A percentile compares a stretch with the other conserved stretches of the same genome.
These are phyloP conservation scores for Syzygium jambos DNA, from an alignment of 345 rosid species.

Conservation along the genomic window DNA sequence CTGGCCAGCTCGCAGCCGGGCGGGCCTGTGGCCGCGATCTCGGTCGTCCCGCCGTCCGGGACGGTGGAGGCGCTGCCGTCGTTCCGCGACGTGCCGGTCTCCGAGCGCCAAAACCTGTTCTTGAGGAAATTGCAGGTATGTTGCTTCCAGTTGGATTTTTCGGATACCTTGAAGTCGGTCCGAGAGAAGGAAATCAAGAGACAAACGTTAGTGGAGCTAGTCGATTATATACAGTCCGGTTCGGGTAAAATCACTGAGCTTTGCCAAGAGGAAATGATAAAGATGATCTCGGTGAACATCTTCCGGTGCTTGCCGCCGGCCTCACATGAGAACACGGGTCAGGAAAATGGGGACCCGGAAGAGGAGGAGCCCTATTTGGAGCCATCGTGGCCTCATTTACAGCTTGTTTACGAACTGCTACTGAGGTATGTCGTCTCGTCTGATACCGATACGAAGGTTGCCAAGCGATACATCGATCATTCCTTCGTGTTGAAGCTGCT, in stretches of 20 bases:
- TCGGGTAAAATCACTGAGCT: conserved; percentile 33
- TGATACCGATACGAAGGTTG: conserved; percentile 42
- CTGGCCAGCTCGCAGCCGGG: neutral
- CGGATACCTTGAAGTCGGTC: conserved; percentile 10
- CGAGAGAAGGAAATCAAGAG: conserved; percentile 48
- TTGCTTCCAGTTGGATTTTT: conserved; percentile 37
- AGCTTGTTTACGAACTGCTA: conserved; percentile 39
- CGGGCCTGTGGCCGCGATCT: neutral
- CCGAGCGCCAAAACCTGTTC: conserved; percentile 32
- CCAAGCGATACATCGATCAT: conserved; percentile 46
- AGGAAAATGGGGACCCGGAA: conserved; percentile 35
- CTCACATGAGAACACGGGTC: conserved; percentile 41
- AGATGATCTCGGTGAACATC: conserved; percentile 36
- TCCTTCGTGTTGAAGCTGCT: conserved; percentile 43
- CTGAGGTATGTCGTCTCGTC: conserved; percentile 39
- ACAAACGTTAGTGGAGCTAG: conserved; percentile 39
- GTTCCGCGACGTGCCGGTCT: conserved; percentile 32
- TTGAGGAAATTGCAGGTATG: conserved; percentile 40
- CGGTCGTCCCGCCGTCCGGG: conserved; percentile 15
- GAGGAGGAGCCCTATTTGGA: conserved; percentile 45
- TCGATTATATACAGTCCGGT: conserved; percentile 44
- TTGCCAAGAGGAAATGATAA: conserved; percentile 42
- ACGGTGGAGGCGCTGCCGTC: conserved; percentile 28
- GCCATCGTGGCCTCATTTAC: conserved; percentile 47
- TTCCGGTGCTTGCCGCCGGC: conserved; percentile 49